phyloP scores from a whole-genome alignment of 2,329 filamentous ascomycete genomes.

The Cladophialophora yegresii region DNA sequence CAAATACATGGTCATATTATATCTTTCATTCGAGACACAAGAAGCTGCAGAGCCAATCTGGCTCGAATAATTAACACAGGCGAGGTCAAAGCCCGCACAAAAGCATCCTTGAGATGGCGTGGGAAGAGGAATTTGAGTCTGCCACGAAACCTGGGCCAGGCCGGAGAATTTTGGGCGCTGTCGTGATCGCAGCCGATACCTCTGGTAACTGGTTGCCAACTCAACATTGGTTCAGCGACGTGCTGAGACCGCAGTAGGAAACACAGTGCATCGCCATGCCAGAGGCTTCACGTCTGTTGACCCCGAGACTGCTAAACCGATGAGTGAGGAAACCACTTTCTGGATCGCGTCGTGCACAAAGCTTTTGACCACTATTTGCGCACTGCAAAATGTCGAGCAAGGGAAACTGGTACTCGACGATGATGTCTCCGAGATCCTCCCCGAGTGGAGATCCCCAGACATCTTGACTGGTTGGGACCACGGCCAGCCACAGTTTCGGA shows the following conservation, averaged over 20 bases:
- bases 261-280: conserved; percentile 21
- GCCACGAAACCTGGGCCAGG: conserved; percentile 32
- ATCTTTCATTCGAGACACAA: not conserved
- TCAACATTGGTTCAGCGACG: not conserved
- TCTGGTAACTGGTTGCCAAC: conserved; percentile 11
- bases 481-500: conserved; percentile 37
- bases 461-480: conserved; percentile 54
- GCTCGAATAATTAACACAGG: not conserved
- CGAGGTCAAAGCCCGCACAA: not conserved
- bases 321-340: conserved; percentile 32
- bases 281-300: conserved; percentile 21
- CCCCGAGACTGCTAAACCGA: conserved; percentile 21
- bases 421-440: conserved; percentile 50
- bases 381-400: conserved; percentile 58
- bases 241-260: conserved; percentile 10
- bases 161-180: conserved; percentile 24
- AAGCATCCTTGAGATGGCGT: conserved; percentile 47
- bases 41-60: not conserved
- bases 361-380: conserved; percentile 55
- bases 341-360: conserved; percentile 43
- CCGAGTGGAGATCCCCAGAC: conserved; percentile 52
- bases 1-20: not conserved
- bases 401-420: conserved; percentile 52
- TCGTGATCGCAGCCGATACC: conserved; percentile 28
- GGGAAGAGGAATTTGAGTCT: conserved; percentile 72